Evolutionary conservation across 2,329 filamentous ascomycete genomes (phyloP).

Genomic region (Ophiocordyceps camponoti-floridani): DNA sequence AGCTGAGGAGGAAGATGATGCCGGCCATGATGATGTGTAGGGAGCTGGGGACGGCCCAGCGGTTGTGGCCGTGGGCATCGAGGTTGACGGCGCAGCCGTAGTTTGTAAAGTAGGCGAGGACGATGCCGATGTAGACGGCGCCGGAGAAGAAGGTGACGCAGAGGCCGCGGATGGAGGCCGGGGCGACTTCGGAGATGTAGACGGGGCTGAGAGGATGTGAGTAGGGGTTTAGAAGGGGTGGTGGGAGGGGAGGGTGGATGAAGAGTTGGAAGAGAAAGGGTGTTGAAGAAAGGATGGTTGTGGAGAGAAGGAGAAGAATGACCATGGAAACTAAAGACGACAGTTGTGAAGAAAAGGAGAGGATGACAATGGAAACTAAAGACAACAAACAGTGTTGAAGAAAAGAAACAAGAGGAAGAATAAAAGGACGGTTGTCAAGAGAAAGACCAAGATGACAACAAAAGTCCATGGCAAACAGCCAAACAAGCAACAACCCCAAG

Average conservation of each 20-base stretch:
- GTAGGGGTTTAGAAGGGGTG: not conserved
- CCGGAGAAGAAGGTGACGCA: conserved; percentile 42
- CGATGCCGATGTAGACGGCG: conserved; percentile 57
- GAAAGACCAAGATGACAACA: too few relatives aligned
- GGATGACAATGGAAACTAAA: too few relatives aligned
- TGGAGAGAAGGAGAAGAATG: too few relatives aligned
- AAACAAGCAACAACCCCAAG: too few relatives aligned
- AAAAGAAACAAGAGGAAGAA: too few relatives aligned
- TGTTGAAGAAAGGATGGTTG: not conserved
- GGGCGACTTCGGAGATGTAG: conserved; percentile 57
- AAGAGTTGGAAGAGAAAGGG: not conserved
- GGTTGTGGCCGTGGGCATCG: conserved; percentile 22
- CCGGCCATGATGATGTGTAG: conserved; percentile 64
- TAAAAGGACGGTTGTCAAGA: too few relatives aligned
- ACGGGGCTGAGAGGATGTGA: conserved; percentile 26
- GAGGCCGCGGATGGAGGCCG: conserved; percentile 50
- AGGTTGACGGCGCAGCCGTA: conserved; percentile 39
- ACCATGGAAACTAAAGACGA: too few relatives aligned
- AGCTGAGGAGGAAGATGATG: conserved; percentile 51
- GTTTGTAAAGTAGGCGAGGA: conserved; percentile 63
- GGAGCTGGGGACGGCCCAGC: conserved; percentile 52
- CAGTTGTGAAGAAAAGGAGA: too few relatives aligned
- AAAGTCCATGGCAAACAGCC: too few relatives aligned
- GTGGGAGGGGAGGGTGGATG: too few relatives aligned
- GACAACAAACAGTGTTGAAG: not conserved